These are phyloP conservation scores for Plantago elongata DNA, from an alignment of 257 asterid genomes.

Conservation along the genomic window DNA sequence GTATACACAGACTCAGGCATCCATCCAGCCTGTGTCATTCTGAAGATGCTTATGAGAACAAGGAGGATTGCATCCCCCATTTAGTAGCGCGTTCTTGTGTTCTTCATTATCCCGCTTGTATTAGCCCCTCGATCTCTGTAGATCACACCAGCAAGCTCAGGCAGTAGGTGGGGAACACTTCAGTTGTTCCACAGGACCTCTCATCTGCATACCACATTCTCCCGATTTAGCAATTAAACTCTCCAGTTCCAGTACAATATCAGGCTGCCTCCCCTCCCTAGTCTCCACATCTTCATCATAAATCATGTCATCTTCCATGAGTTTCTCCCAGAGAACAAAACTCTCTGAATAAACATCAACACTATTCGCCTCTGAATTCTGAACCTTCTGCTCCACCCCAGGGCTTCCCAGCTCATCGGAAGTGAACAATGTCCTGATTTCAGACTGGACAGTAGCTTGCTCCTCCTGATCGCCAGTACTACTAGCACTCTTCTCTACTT, in stretches of 20 bases:
- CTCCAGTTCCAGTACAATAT: conserved; percentile 41
- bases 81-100: too few species aligned
- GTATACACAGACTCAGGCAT: too few species aligned
- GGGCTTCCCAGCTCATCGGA: conserved; percentile 45
- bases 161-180: neutral
- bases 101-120: too few species aligned
- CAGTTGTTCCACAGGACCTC: neutral
- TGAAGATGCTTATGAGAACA: too few species aligned
- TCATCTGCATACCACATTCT: conserved; percentile 19
- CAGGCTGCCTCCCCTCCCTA: conserved; percentile 26
- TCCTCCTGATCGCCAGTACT: conserved; percentile 33
- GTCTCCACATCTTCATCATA: conserved; percentile 39
- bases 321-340: conserved; percentile 84
- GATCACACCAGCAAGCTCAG: neutral
- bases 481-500: conserved; percentile 20
- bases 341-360: conserved; percentile 43
- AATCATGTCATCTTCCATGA: conserved; percentile 85
- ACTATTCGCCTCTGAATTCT: conserved; percentile 20
- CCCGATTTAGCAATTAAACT: conserved; percentile 29
- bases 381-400: conserved; percentile 22
- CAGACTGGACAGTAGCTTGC: conserved; percentile 32
- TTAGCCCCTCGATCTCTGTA: too few species aligned
- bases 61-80: too few species aligned
- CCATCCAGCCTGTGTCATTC: too few species aligned
- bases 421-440: conserved; percentile 35